Evolutionary conservation across 148 eudicot species (phyloP).

Genomic region (Salicornia ramosissima): DNA sequence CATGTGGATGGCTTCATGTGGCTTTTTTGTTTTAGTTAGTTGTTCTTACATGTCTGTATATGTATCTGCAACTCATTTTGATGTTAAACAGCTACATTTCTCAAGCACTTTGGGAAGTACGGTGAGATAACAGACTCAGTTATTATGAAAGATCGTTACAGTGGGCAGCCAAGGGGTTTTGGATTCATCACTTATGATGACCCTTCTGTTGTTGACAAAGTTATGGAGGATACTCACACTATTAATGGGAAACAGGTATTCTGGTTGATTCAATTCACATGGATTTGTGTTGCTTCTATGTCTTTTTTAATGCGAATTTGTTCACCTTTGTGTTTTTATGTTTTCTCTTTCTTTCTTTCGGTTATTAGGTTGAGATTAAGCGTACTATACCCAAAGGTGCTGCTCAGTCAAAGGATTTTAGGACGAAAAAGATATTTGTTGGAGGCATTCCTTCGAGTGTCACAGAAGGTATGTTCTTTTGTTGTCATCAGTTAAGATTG

Average conservation of each 20-base stretch:
- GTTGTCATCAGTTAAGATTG: too few relatives aligned
- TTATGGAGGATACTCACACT: slow-evolving; percentile 52
- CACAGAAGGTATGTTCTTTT: slow-evolving; percentile 44
- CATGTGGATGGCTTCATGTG: too few relatives aligned
- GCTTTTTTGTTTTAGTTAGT: too few relatives aligned
- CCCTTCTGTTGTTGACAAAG: slow-evolving; percentile 57
- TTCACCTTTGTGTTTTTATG: background rate
- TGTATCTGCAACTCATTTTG: background rate
- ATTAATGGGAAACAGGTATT: slow-evolving; percentile 58
- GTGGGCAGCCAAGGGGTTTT: slow-evolving; percentile 76
- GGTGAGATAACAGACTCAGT: slow-evolving; percentile 74
- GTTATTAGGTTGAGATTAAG: slow-evolving; percentile 81
- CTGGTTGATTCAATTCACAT: background rate
- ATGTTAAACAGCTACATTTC: slow-evolving; percentile 34
- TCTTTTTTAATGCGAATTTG: background rate
- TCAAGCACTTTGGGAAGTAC: slow-evolving; percentile 65
- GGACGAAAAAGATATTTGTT: slow-evolving; percentile 76
- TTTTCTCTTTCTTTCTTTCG: too few relatives aligned
- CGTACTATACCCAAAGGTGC: slow-evolving; percentile 76
- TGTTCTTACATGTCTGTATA: background rate
- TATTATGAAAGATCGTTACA: slow-evolving; percentile 62
- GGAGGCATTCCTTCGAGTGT: slow-evolving; percentile 69
- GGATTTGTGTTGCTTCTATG: background rate
- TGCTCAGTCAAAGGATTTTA: slow-evolving; percentile 55
- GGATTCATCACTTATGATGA: slow-evolving; percentile 71